These are phyloP conservation scores for Leishmania aethiopica DNA, from an alignment of 208 protist species.

Conservation along the genomic window DNA sequence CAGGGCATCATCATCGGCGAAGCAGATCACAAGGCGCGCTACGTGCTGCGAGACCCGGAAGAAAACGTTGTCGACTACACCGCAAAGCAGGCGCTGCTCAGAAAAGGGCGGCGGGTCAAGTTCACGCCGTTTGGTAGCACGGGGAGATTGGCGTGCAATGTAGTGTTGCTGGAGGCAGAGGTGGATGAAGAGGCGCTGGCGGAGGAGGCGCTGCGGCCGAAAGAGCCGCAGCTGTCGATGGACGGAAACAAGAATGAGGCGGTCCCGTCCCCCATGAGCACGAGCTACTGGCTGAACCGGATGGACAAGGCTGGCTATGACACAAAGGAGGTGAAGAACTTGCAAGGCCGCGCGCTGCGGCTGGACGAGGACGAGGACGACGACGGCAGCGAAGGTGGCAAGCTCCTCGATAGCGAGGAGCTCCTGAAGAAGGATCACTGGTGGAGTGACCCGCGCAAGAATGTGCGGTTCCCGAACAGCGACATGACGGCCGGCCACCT, in stretches of 20 bases:
- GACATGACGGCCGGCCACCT: conserved; percentile 84
- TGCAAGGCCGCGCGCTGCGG: conserved; percentile 74
- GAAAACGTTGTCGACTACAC: conserved; percentile 75
- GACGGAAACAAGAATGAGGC: conserved; percentile 84
- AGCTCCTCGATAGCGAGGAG: conserved; percentile 83
- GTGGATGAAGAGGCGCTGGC: conserved; percentile 53
- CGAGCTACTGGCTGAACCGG: conserved; percentile 85
- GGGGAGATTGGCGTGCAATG: conserved; percentile 68
- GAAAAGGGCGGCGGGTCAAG: conserved; percentile 71
- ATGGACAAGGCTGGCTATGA: conserved; percentile 88
- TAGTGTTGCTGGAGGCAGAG: conserved; percentile 69
- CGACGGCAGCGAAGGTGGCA: conserved; percentile 46
- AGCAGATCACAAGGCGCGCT: conserved; percentile 42
- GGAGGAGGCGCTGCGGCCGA: conserved; percentile 49
- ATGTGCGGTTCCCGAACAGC: conserved; percentile 78
- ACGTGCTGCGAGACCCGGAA: conserved; percentile 77
- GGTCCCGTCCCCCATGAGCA: conserved; percentile 85
- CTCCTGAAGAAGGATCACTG: conserved; percentile 90
- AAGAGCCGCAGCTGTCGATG: conserved; percentile 49
- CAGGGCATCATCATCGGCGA: conserved; percentile 88
- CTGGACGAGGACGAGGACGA: conserved; percentile 66
- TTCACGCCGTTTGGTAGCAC: conserved; percentile 73
- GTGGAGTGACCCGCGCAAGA: conserved; percentile 88
- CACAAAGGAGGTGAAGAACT: conserved; percentile 72
- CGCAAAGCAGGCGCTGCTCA: conserved; percentile 41